Base-by-base conservation (phyloP, 164 flowering plant species). In the Nymphaea colorata region DNA sequence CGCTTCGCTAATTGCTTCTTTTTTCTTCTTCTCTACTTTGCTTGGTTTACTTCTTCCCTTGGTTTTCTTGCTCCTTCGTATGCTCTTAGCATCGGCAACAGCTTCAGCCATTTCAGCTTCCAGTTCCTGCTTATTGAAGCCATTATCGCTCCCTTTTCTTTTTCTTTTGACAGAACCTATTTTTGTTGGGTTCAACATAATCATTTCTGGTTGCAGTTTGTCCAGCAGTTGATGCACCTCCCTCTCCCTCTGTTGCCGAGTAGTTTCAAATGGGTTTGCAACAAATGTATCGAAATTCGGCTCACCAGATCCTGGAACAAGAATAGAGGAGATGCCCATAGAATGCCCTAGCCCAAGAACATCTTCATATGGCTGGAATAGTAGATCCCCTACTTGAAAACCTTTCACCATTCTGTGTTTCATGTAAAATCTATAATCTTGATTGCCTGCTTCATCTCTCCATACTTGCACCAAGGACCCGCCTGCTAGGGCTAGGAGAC, bases 231-330 rank as follows among this genome's bases (percentile, higher is more conserved):
- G 70, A 41, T 75, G 84, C 42, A 91, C 77, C 72, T 94, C 98
- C 79, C 85, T 91, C 85, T 93, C 98, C 62, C 89, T 81, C 62
- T 90, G 67, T 76, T 93, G 98, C 66, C 86, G 82, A 36, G 84
- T 44, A 41, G 91, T 91, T 71, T 91, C 98, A 72, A 76, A 93
- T 47, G 98, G 98, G 61, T 93, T 93, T 18, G 97, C 97, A 59
- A 90, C 93, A 87, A 87, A 88, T 6, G 93, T 70, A 71, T 94
- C 99, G 61, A 94, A 94, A 79, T 94, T 94, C 68, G 99, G 92
- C 69, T 94, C 99, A 16, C 97, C 98, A 5, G 97, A 82, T 42
- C 99, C 96, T 0, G 97, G 97, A 62, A 90, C 77, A 60, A 94
- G 88, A 73, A 91, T 90, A 7, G 85, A 81, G 51, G 96, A 88